Percentiles rank a stretch among this genome's conserved stretches.
These are phyloP conservation scores for Arthrobotrys entomopaga DNA, from an alignment of 2,329 filamentous ascomycete species.

Conservation along the genomic window DNA sequence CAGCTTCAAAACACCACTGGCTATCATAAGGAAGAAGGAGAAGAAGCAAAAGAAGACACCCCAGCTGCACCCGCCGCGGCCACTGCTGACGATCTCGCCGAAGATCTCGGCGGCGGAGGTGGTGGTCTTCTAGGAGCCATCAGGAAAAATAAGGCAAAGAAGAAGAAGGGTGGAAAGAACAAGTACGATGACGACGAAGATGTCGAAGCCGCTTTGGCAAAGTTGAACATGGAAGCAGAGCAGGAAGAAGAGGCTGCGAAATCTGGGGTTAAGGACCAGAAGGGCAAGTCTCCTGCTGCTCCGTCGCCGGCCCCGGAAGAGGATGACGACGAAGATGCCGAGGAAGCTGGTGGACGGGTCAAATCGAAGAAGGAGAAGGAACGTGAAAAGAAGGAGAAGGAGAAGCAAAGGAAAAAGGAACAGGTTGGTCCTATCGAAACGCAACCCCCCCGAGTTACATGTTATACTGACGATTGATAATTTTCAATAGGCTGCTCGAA, in stretches of 20 bases:
- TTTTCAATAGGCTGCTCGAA: constrained; percentile 76
- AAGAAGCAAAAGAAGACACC: constrained; percentile 75
- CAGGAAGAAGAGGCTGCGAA: constrained; percentile 64
- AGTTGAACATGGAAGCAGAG: constrained; percentile 43
- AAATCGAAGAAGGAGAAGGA: constrained; percentile 99
- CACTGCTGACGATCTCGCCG: constrained; percentile 67
- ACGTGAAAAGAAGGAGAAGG: constrained; percentile 95
- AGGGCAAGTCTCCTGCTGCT: constrained; percentile 63
- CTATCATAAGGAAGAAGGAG: constrained; percentile 70
- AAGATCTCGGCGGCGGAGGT: constrained; percentile 67
- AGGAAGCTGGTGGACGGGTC: constrained; percentile 72
- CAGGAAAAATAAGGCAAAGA: constrained; percentile 83
- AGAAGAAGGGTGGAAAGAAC: constrained; percentile 78
- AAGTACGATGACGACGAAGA: constrained; percentile 55
- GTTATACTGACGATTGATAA: constrained; percentile 30
- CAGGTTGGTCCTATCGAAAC: constrained; percentile 72
- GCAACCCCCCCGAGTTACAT: neutral
- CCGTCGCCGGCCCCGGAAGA: constrained; percentile 58
- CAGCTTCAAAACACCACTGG: constrained; percentile 55
- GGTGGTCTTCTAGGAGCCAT: constrained; percentile 82
- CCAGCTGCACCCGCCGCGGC: constrained; percentile 69
- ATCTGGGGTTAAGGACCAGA: constrained; percentile 68
- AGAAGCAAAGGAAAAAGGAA: constrained; percentile 99
- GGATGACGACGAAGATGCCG: constrained; percentile 66
- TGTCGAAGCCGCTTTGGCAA: constrained; percentile 53